These are phyloP conservation scores for Ustilago tritici DNA, from an alignment of 1,284 basidiomycete species.

Conservation along the genomic window DNA sequence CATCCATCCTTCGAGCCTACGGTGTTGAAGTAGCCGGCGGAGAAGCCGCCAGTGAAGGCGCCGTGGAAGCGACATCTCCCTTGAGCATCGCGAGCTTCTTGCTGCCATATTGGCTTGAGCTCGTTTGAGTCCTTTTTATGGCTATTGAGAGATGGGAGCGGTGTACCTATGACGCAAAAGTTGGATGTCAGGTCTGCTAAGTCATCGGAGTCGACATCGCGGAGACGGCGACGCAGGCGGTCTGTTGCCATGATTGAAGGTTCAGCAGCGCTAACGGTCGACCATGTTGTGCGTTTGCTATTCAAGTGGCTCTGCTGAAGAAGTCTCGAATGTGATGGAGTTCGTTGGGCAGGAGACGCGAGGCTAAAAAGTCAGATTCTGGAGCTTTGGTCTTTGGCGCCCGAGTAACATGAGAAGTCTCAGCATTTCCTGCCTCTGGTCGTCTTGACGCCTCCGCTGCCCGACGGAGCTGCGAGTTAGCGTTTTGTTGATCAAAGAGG, in stretches of 20 bases:
- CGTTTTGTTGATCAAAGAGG: too few species aligned
- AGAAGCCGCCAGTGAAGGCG: conserved; percentile 97
- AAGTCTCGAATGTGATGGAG: background rate
- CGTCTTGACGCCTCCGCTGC: too few species aligned
- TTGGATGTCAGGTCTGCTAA: conserved; percentile 82
- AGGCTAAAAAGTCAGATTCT: background rate
- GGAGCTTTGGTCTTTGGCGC: background rate
- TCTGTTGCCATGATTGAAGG: conserved; percentile 71
- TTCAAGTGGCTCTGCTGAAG: background rate
- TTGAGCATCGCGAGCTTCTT: conserved; percentile 94
- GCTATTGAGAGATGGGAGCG: conserved; percentile 87
- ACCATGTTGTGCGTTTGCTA: background rate
- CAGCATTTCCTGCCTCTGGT: too few species aligned
- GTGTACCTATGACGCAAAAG: conserved; percentile 93
- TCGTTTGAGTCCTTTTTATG: conserved; percentile 86
- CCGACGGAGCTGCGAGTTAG: too few species aligned
- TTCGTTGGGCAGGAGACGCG: background rate
- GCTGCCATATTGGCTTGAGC: conserved; percentile 96
- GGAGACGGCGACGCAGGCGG: conserved; percentile 76
- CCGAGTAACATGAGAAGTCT: background rate
- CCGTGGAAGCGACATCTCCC: conserved; percentile 92
- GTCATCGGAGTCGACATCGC: conserved; percentile 81
- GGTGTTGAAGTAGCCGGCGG: conserved; percentile 95
- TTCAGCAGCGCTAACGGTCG: background rate
- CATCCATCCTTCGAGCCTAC: conserved; percentile 98